Evolutionary conservation across 2,329 filamentous ascomycete genomes (phyloP).

Genomic region (Knufia fluminis): DNA sequence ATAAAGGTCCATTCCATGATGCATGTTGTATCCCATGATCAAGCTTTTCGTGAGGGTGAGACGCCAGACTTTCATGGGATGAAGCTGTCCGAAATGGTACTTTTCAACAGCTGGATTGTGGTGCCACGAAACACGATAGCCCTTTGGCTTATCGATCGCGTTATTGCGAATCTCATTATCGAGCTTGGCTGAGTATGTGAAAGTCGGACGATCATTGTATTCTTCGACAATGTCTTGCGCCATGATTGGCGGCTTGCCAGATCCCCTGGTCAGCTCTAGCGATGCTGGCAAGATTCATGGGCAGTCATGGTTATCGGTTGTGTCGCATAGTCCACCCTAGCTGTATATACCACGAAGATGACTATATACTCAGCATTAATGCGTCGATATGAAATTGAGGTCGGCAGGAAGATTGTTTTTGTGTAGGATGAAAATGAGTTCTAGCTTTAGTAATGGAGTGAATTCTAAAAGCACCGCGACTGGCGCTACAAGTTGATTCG

Average conservation of each 20-base stretch:
- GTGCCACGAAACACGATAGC: conserved; percentile 89
- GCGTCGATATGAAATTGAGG: too few relatives aligned
- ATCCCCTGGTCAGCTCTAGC: too few relatives aligned
- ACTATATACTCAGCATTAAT: too few relatives aligned
- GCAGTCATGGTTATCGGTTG: too few relatives aligned
- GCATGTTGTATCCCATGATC: conserved; percentile 89
- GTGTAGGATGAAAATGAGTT: too few relatives aligned
- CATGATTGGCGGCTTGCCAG: conserved; percentile 6
- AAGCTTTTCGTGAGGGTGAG: conserved; percentile 90
- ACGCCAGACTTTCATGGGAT: conserved; percentile 99
- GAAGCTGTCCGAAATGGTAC: conserved; percentile 92
- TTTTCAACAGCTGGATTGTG: conserved; percentile 90
- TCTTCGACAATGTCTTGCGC: conserved; percentile 19
- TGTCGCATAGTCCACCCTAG: too few relatives aligned
- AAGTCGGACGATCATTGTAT: conserved; percentile 28
- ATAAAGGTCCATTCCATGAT: conserved; percentile 93
- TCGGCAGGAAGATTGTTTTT: too few relatives aligned
- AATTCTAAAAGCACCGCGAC: too few relatives aligned
- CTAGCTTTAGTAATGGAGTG: too few relatives aligned
- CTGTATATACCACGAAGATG: too few relatives aligned
- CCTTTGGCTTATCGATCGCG: conserved; percentile 69
- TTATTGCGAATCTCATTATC: conserved; percentile 47
- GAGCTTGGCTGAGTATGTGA: conserved; percentile 44
- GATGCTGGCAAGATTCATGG: too few relatives aligned
- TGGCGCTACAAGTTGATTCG: too few relatives aligned